Percentiles rank a stretch among this genome's conserved stretches.
Evolutionary conservation across 192 early-diverging fungal species (phyloP).

Genomic region (Dimargaris xerosporica): DNA sequence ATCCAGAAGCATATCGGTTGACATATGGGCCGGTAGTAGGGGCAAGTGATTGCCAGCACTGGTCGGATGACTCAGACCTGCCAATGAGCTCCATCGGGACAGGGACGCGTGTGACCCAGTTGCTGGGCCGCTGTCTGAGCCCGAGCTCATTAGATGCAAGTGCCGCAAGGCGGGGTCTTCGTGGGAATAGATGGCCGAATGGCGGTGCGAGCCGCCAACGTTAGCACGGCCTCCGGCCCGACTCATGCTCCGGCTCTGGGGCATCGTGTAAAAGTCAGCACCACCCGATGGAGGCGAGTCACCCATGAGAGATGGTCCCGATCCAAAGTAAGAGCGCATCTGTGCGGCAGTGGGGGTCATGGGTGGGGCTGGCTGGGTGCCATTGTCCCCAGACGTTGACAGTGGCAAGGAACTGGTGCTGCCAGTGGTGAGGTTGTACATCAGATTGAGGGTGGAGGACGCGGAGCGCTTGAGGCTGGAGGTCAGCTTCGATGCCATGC

Average conservation of each 20-base stretch:
- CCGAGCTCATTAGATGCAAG: background rate
- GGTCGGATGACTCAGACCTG: background rate
- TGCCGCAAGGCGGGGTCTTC: conserved; percentile 2
- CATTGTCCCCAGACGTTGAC: background rate
- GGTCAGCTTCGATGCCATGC: conserved; percentile 19
- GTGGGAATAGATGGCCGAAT: conserved; percentile 6
- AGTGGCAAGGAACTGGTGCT: background rate
- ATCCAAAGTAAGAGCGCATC: conserved; percentile 4
- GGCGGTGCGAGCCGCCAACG: background rate
- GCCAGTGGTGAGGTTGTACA: conserved; percentile 15
- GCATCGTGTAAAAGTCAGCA: background rate
- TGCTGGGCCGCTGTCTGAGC: background rate
- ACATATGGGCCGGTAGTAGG: background rate
- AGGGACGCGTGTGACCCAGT: background rate
- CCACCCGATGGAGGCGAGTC: too few species aligned
- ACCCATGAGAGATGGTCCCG: too few species aligned
- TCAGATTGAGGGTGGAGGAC: conserved; percentile 22
- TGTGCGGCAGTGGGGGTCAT: conserved; percentile 14
- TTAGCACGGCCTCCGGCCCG: background rate
- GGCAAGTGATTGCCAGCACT: background rate
- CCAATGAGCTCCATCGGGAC: background rate
- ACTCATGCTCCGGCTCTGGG: background rate
- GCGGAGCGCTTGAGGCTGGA: conserved; percentile 26
- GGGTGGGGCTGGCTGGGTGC: conserved; percentile 7
- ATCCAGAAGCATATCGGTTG: background rate